Evolutionary conservation across 305 asterid genomes (phyloP).

Genomic region (Ajuga reptans): DNA sequence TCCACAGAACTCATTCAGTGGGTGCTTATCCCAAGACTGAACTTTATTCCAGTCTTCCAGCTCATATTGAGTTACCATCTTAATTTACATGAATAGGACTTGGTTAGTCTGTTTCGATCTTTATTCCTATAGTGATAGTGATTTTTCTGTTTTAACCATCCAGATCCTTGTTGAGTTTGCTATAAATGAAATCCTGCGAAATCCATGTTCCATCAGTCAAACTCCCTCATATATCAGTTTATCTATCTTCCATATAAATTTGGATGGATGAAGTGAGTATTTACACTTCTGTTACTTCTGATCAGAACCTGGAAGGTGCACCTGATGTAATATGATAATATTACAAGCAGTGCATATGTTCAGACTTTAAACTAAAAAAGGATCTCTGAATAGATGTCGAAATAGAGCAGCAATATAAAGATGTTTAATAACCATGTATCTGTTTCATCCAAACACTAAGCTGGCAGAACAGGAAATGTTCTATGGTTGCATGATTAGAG

Average conservation of each 20-base stretch:
- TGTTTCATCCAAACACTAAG: conserved; percentile 7
- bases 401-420: not conserved
- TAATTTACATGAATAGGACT: not conserved
- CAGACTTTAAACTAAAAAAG: not conserved
- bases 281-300: conserved; percentile 4
- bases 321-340: not conserved
- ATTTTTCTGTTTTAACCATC: conserved; percentile 10
- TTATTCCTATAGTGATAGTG: no score
- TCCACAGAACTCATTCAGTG: not conserved
- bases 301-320: conserved; percentile 1
- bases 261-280: conserved; percentile 1
- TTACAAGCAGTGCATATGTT: not conserved
- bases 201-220: not conserved
- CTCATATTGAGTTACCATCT: not conserved
- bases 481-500: not conserved
- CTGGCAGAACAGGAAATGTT: not conserved
- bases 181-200: not conserved
- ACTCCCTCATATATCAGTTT: conserved; percentile 6
- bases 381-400: not conserved
- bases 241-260: not conserved
- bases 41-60: conserved; percentile 6
- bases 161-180: conserved; percentile 6
- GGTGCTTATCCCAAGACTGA: not conserved
- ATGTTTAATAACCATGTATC: not conserved
- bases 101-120: not conserved